Base-by-base conservation (phyloP, 352 stramenopile genomes). In the Elongisporangium undulatum region DNA sequence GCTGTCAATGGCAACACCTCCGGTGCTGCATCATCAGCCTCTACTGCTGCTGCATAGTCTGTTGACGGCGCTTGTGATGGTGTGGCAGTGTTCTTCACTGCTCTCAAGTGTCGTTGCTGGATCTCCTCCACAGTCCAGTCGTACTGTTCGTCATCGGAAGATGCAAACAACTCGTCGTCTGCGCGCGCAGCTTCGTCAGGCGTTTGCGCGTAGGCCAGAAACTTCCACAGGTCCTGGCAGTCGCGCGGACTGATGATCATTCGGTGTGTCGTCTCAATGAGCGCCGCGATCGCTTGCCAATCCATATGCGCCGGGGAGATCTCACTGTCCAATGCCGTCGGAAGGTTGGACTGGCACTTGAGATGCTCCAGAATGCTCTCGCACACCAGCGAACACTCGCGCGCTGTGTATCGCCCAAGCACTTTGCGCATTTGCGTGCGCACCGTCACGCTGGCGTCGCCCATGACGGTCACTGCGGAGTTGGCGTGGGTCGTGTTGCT, bases 181-280 rank as follows among this genome's bases (percentile, higher is more conserved):
- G 16, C 26, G 38, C 51, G 29, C 17, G 29, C 39, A 2, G 12
- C 52, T 10, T 51, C 54, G 15, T 62, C 51, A 2, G 61, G 53
- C 9, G 64, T 34, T 24, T 83, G 52, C 0, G 67, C 78, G 55
- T 92, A 92, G n/a, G 82, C 75, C 38, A 92, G 59, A 51, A 84
- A 92, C 64, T 90, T 92, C 82, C 82, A 92, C 20, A 90, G 66
- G 17, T 62, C 12, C 61, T 89, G 82, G 26, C 79, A 89, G 3
- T 84, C 74, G 34, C 56, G 58, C 0, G 77, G 49, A 12, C 54
- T 64, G 41, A 86, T 55, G 19, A 26, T 39, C 8, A 90, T 38
- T 0, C 71, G 67, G 29, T 89, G 74, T 10, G 60, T 72, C 51
- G 56, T 62, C 20, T 67, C 53, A 65, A 92, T 67, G 15, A 62